These are phyloP conservation scores for Cyclanthera cordifolia DNA, from an alignment of 306 rosid species.

Conservation along the genomic window DNA sequence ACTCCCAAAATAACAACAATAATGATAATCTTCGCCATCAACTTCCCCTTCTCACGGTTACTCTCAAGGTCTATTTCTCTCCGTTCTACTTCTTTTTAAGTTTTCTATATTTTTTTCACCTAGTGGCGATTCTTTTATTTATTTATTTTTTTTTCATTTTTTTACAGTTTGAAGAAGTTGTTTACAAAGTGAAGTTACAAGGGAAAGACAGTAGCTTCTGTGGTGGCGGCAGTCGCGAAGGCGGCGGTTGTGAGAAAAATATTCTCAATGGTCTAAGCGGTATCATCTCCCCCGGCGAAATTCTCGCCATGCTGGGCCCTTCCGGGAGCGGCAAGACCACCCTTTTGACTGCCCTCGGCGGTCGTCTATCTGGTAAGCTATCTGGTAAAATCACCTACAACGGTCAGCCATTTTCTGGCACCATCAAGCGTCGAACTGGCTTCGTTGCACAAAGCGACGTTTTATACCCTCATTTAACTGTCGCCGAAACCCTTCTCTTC, in stretches of 20 bases:
- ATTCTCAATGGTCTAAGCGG: slow-evolving; percentile 76
- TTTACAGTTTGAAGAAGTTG: slow-evolving; percentile 79
- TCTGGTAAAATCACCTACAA: slow-evolving; percentile 83
- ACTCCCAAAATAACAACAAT: too few relatives aligned
- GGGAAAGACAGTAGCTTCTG: slow-evolving; percentile 30
- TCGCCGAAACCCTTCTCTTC: slow-evolving; percentile 71
- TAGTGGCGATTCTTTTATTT: too few relatives aligned
- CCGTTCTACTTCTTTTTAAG: too few relatives aligned
- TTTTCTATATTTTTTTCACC: too few relatives aligned
- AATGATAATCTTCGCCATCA: slow-evolving; percentile 27
- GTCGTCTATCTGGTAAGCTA: slow-evolving; percentile 61
- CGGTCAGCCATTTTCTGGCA: slow-evolving; percentile 60
- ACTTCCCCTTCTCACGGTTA: slow-evolving; percentile 53
- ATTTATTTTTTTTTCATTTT: too few relatives aligned
- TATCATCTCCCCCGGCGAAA: slow-evolving; percentile 77
- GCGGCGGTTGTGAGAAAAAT: slow-evolving; percentile 45
- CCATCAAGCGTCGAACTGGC: slow-evolving; percentile 69
- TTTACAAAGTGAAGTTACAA: slow-evolving; percentile 72
- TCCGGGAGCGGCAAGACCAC: slow-evolving; percentile 98
- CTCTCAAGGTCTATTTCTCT: slow-evolving; percentile 46
- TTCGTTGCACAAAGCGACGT: slow-evolving; percentile 92
- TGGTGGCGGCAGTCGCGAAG: background rate
- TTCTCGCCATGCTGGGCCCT: slow-evolving; percentile 92
- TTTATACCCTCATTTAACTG: slow-evolving; percentile 80
- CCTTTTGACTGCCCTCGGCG: slow-evolving; percentile 87